Evolutionary conservation across 2,329 filamentous ascomycete genomes (phyloP), one percentile per base, ranked within the genome.

Genomic region (Diaporthe destruens): DNA sequence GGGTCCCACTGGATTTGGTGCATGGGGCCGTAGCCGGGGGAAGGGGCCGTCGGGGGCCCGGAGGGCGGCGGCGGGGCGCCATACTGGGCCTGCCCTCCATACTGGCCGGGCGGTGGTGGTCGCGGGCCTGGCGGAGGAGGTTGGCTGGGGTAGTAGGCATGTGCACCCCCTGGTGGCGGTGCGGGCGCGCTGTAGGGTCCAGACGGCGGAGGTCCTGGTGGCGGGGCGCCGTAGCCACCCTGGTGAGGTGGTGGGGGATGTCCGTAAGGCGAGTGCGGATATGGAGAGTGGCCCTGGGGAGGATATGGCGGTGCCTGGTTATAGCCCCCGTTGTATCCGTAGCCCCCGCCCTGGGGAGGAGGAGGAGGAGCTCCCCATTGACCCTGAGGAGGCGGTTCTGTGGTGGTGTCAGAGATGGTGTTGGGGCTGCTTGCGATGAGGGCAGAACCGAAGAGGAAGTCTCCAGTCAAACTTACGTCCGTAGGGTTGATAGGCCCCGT

Each of bases 21-120:
- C 16, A 90, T 89, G 0, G 92, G 87, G 3, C 90, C 90, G 78
- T 98, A 98, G 47, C 95, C 95, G 0, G 88, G 82, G 0, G 93
- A 93, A 0, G 94, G 89, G 14, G 89, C 87, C 0, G 91, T 90
- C 14, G 92, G 72, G 53, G 51, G 66, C 9, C 53, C 61, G 25
- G 55, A 32, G 25, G 55, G 23, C 77, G 39, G 78, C 78, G 72
- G 70, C 5, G 72, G 44, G 3, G 53, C 70, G 6, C 71, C 71
- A 32, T 72, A 72, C 18, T 47, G 39, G 54, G 75, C 78, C 36
- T 77, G 78, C 34, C 77, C 76, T 25, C 77, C 78, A 75, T 79
- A 80, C 55, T 74, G 77, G 34, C 70, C 76, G 16, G 76, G 77
- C 53, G 77, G 76, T 29, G 77, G 76, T 29, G 76, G 76, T 18